phyloP scores from a whole-genome alignment of 1,139 yeast genomes.

The Hansenula lynferdii region DNA sequence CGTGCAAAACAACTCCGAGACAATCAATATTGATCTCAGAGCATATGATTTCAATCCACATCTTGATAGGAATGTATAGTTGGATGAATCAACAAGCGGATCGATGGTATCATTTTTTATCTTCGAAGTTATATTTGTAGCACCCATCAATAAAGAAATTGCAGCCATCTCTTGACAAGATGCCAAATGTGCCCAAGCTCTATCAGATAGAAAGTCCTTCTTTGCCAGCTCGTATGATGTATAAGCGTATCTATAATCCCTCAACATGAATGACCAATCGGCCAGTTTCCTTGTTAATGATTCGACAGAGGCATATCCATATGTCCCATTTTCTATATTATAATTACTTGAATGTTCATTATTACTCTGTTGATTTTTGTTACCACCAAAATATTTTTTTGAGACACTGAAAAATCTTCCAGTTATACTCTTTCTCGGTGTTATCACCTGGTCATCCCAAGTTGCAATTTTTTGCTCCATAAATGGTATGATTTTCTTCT shows the following conservation, averaged over 20 bases:
- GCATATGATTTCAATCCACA: slow-evolving; percentile 32
- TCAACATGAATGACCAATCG: slow-evolving; percentile 86
- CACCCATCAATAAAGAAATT: slow-evolving; percentile 63
- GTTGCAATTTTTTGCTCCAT: slow-evolving; percentile 69
- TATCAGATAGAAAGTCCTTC: slow-evolving; percentile 73
- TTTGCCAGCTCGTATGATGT: slow-evolving; percentile 78
- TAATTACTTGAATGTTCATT: slow-evolving; percentile 23
- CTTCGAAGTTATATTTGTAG: slow-evolving; percentile 57
- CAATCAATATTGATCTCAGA: slow-evolving; percentile 30
- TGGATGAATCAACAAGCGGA: slow-evolving; percentile 44
- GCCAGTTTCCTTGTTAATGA: slow-evolving; percentile 78
- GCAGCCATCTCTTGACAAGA: slow-evolving; percentile 87
- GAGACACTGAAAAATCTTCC: slow-evolving; percentile 71
- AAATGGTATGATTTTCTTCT: slow-evolving; percentile 61
- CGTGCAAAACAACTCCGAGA: slow-evolving; percentile 32
- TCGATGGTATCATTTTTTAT: slow-evolving; percentile 59
- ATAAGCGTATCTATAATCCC: slow-evolving; percentile 84
- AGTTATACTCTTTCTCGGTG: slow-evolving; percentile 67
- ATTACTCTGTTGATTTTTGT: slow-evolving; percentile 19
- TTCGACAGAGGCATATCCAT: slow-evolving; percentile 61
- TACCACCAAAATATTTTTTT: slow-evolving; percentile 50
- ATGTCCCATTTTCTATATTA: slow-evolving; percentile 46
- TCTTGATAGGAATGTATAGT: slow-evolving; percentile 25
- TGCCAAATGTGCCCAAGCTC: slow-evolving; percentile 81
- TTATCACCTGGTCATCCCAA: slow-evolving; percentile 77